phyloP scores from a whole-genome alignment of 169 alveolate genomes.

The Plasmodium reichenowi region DNA sequence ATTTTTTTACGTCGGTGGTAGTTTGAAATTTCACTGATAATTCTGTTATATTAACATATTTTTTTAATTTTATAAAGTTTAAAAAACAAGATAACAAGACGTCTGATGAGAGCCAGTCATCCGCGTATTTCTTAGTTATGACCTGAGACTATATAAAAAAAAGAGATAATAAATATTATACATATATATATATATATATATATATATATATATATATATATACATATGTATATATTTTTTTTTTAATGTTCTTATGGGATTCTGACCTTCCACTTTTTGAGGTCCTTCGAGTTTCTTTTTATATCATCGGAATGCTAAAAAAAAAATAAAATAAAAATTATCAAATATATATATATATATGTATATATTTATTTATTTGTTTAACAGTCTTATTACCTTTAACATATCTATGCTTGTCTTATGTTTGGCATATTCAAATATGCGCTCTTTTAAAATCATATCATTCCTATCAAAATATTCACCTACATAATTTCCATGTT shows the following conservation, averaged over 20 bases:
- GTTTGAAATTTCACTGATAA: conserved; percentile 60
- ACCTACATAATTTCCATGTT: neutral
- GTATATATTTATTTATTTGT: too few species aligned
- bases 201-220: neutral
- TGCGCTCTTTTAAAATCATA: neutral
- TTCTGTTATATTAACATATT: conserved; percentile 59
- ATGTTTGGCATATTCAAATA: conserved; percentile 13
- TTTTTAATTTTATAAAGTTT: conserved; percentile 53
- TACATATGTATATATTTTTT: neutral
- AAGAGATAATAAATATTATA: neutral
- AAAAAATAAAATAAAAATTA: conserved; percentile 1
- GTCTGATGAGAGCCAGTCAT: conserved; percentile 73
- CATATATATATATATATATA: neutral
- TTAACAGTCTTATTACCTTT: neutral
- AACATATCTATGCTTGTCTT: conserved; percentile 5
- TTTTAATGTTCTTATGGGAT: neutral
- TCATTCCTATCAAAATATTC: neutral
- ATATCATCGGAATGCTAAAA: conserved; percentile 39
- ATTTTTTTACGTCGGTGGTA: conserved; percentile 42
- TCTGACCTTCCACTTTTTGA: conserved; percentile 57
- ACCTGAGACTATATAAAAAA: conserved; percentile 27
- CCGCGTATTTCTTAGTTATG: conserved; percentile 40
- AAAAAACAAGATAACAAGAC: conserved; percentile 53
- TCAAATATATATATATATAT: conserved; percentile 1
- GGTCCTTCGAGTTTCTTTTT: conserved; percentile 18